Evolutionary conservation across 345 rosid species (phyloP), one percentile per base, ranked within the genome.

Genomic region (Euphorbia pulcherrima): DNA sequence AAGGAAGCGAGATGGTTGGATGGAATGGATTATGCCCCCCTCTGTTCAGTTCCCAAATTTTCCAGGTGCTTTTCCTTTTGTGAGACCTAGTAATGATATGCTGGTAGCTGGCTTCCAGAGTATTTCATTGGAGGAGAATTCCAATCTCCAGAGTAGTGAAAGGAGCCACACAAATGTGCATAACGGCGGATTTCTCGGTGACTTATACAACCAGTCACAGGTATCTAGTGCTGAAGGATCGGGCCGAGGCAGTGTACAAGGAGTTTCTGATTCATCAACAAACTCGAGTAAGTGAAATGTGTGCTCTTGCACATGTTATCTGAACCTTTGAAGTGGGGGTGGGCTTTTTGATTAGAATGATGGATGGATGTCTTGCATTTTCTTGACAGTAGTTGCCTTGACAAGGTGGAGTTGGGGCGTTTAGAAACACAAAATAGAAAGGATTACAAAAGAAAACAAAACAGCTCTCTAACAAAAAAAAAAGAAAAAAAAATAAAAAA

Each of bases 1-100:
- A 30, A 87, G 98, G 81, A 88, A 75, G 78, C 83, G 85, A 30
- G 57, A 73, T 37, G 89, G 85, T 33, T 88, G 98, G 98, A 73
- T 62, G 78, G 69, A 62, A 8, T 92, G 92, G 94, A 57, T 88
- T 59, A 70, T 86, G 81, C 86, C 86, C 37, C 58, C 72, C 53
- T 33, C 78, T 17, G 68, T 72, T 60, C 80, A 79, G 51, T 67
- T 75, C 68, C 77, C 85, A 33, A 71, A 64, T 69, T 27, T 39
- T 69, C 56, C 82, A 5, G 72, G 78, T 62, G 58, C 81, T 23
- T 77, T 57, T 33, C 50, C 64, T 2, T 30, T 17, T 63, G 78
- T 64, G 63, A 67, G 65, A 29, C 70, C 75, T 20, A 60, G 71
- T 67, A 73, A 68, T 44, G 80, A 77, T 46, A 57, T 24, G 63